Base-by-base conservation (phyloP, 441 rosid genomes). In the Erysimum pusillum region DNA sequence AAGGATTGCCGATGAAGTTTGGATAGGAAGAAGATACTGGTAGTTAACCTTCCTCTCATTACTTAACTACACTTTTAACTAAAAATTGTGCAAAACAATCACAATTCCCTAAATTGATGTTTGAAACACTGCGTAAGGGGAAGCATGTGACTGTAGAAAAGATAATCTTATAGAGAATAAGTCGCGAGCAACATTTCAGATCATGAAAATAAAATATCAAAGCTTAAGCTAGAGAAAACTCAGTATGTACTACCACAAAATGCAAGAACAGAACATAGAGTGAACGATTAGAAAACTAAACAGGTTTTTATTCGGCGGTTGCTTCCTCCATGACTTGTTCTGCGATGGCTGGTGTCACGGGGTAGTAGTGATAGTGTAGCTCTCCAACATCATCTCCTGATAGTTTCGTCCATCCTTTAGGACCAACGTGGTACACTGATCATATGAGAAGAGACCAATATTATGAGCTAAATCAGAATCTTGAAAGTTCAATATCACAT, bases 331-430 rank as follows among this genome's bases (percentile, higher is more conserved):
- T 96, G 80, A 94, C 99, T 66, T 92, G 97, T 62, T 96, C 98
- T 9, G 89, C 89, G 0, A 85, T 78, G 63, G 73, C 85, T 42
- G 96, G 87, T 67, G 44, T 48, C 31, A 89, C 92, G 0, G 98
- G 98, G 78, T 89, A 78, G 84, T 96, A 94, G 22, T 82, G 77
- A 83, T 92, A 94, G 75, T 94, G 95, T 57, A 96, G 93, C 75
- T 91, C 99, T 14, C 98, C 98, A 8, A 96, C 99, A 77, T 96
- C 99, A 74, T 96, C 99, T 44, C 98, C 98, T 1, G 99, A 90
- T 11, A 94, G 86, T 83, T 96, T 96, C 85, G 79, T 94, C 99
- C 98, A 96, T 75, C 99, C 98, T 51, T 78, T 67, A 10, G 97
- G 92, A 59, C 98, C 99, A 13, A 94, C 99, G 15, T 94, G 70